A percentile compares a stretch with the other conserved stretches of the same genome.
Evolutionary conservation across 2,329 filamentous ascomycete genomes (phyloP).

Genomic region (Lithohypha guttulata): DNA sequence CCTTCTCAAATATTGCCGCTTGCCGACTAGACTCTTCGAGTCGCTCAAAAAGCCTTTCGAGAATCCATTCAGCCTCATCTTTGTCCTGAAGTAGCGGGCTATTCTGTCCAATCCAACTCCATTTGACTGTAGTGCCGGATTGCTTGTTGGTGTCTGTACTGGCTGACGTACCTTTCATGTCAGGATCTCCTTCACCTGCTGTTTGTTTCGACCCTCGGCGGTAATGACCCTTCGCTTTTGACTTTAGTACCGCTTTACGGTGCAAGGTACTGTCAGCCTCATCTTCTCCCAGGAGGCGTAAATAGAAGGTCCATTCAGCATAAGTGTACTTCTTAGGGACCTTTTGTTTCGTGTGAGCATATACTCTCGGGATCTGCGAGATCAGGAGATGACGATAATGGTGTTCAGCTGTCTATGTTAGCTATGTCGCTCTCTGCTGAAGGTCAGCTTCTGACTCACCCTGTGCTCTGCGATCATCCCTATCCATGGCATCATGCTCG

Average conservation of each 20-base stretch:
- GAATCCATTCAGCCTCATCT: conserved; percentile 34
- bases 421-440: conserved; percentile 4
- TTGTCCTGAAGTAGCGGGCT: conserved; percentile 33
- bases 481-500: conserved; percentile 29
- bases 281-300: conserved; percentile 37
- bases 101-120: conserved; percentile 33
- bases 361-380: conserved; percentile 30
- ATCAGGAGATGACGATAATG: conserved; percentile 37
- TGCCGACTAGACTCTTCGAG: conserved; percentile 26
- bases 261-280: conserved; percentile 31
- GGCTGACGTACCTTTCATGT: neutral
- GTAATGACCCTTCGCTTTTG: neutral
- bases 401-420: conserved; percentile 23
- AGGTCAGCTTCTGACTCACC: conserved; percentile 12
- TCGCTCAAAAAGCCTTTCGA: conserved; percentile 29
- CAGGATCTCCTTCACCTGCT: neutral
- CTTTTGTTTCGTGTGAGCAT: conserved; percentile 26
- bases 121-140: conserved; percentile 17
- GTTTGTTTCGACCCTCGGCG: neutral
- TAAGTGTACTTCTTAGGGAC: conserved; percentile 30
- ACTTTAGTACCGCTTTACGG: neutral
- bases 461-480: neutral
- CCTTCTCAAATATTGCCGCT: neutral
- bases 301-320: conserved; percentile 39
- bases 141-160: conserved; percentile 1